These are phyloP conservation scores for Cornus controversa DNA, from an alignment of 148 eudicot genomes.

Conservation along the genomic window DNA sequence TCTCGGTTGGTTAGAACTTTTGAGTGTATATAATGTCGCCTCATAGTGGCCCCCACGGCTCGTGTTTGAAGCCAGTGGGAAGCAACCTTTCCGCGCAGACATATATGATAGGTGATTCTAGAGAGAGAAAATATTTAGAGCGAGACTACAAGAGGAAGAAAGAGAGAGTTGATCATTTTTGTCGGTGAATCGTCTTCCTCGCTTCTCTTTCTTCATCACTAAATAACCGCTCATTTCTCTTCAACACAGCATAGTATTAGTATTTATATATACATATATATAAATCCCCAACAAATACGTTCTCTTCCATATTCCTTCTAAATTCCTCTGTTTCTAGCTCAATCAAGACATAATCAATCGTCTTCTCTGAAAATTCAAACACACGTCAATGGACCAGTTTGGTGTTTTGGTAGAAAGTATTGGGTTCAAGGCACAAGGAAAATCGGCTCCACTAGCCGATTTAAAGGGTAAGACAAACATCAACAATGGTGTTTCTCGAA, in stretches of 20 bases:
- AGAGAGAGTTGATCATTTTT: not conserved
- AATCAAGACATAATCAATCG: not conserved
- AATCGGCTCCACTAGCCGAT: conserved; percentile 74
- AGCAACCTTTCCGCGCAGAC: not conserved
- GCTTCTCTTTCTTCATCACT: not conserved
- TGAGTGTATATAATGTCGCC: too few species aligned
- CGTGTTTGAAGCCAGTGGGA: too few species aligned
- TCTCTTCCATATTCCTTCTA: not conserved
- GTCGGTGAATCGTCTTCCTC: conserved; percentile 1
- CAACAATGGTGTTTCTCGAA: conserved; percentile 11
- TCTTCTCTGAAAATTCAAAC: not conserved
- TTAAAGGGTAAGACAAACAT: conserved; percentile 42
- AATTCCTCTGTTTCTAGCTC: not conserved
- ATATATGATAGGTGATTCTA: not conserved
- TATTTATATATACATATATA: not conserved
- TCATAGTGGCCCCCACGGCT: not conserved
- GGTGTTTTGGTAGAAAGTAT: conserved; percentile 77
- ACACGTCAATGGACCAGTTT: conserved; percentile 61
- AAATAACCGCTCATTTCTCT: not conserved
- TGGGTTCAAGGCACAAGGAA: conserved; percentile 69
- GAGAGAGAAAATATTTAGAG: not conserved
- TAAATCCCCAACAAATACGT: not conserved
- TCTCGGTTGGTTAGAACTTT: too few species aligned
- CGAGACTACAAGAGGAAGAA: not conserved
- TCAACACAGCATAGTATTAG: not conserved